These are phyloP conservation scores for Candida ponderosae DNA, from an alignment of 805 yeast genomes.

Conservation along the genomic window DNA sequence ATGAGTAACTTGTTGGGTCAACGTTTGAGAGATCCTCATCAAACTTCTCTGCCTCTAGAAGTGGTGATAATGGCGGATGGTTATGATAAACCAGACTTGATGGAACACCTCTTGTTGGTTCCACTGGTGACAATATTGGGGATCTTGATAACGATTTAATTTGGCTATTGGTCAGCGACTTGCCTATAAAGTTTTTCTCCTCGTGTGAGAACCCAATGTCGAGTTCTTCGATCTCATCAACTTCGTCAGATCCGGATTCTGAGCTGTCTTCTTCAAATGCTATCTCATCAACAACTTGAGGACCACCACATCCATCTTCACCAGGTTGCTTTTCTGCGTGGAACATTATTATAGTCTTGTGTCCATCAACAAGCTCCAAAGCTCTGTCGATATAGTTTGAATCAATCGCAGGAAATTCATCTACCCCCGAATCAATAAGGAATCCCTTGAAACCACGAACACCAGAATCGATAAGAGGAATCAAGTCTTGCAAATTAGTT, in stretches of 20 bases:
- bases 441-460: conserved; percentile 94
- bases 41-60: conserved; percentile 33
- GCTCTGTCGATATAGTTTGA: conserved; percentile 60
- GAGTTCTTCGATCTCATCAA: conserved; percentile 17
- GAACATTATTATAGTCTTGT: conserved; percentile 74
- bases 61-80: conserved; percentile 26
- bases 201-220: conserved; percentile 10
- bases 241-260: conserved; percentile 3
- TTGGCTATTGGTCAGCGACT: conserved; percentile 41
- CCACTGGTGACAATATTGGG: conserved; percentile 49
- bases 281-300: conserved; percentile 6
- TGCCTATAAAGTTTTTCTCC: conserved; percentile 1
- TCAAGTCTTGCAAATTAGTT: conserved; percentile 56
- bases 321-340: conserved; percentile 84
- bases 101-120: conserved; percentile 45
- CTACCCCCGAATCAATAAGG: conserved; percentile 91
- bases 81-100: conserved; percentile 23
- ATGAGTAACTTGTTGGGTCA: conserved; percentile 19
- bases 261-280: not conserved
- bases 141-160: conserved; percentile 46
- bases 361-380: conserved; percentile 51
- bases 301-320: conserved; percentile 23
- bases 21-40: conserved; percentile 25
- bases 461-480: conserved; percentile 75
- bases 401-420: conserved; percentile 82